Evolutionary conservation across 2,329 filamentous ascomycete species (phyloP), one percentile per base, ranked within the genome.

Genomic region (Xylariaceae sp.): DNA sequence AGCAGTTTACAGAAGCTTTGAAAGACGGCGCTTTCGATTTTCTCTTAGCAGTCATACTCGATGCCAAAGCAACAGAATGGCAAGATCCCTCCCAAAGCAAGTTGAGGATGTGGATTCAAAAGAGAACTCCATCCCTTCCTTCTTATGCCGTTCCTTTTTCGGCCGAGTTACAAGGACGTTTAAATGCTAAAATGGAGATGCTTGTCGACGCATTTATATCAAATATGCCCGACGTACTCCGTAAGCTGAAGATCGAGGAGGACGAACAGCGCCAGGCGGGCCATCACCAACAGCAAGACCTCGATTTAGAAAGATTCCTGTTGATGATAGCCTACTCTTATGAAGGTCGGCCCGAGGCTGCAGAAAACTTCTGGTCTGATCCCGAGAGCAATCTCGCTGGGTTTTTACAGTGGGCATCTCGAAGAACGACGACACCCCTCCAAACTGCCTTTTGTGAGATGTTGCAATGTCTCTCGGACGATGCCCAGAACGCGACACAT

Each of bases 401-500:
- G 0, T 99, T 99, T 71, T 82, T 99, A 72, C 90, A 96, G 64
- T 99, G 94, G 94, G 90, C 92, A n/a, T 96, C 94, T 2, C 88
- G 91, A 66, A 83, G 94, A 67, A 92, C 96, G 61, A 96, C 95
- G 0, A 97, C 95, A 0, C 94, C 94, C n/a, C 82, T 96, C 23
- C 92, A 96, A 60, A 94, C 91, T 62, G 92, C 93, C 10, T 99
- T 97, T 68, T 99, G 94, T 73, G 93, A 97, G 71, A 93, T 99
- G 86, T 79, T 99, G 13, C 89, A 92, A 69, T 88, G 92, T 1
- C 87, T 99, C 52, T 90, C 94, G 0, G 86, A 88, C 55, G 91
- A 91, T 55, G 85, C 90, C 56, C 84, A 89, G 56, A 94, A 90
- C 67, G 93, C 94, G 34, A 87, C 88, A 56, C 83, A 89, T 13